Conservation (phyloP, 2,329 filamentous ascomycete species). For the Cladophialophora bantiana region DNA sequence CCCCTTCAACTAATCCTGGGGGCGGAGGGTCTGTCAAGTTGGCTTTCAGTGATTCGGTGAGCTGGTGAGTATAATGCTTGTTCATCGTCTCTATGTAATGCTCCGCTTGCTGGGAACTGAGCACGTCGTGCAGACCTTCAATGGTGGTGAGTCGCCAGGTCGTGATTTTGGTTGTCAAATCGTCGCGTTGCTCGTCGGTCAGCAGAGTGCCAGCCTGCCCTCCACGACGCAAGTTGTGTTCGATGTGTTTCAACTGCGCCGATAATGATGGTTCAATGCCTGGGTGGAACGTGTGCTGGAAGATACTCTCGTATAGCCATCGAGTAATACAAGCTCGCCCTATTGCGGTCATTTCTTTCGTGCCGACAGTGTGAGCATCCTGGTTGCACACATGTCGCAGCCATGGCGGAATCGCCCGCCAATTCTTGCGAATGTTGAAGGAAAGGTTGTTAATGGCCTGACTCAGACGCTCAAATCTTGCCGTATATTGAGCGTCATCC, state of each 20-base stretch:
- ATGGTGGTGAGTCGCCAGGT: conserved; percentile 93
- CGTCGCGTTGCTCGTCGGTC: conserved; percentile 70
- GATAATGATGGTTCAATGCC: conserved; percentile 79
- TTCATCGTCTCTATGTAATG: conserved; percentile 74
- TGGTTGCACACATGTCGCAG: conserved; percentile 79
- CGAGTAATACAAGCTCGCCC: conserved; percentile 86
- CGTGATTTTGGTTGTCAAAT: conserved; percentile 83
- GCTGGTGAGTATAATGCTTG: conserved; percentile 70
- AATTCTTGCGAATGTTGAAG: conserved; percentile 96
- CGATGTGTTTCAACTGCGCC: conserved; percentile 80
- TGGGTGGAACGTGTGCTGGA: conserved; percentile 92
- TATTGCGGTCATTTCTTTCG: conserved; percentile 97
- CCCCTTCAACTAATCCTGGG: conserved; percentile 82
- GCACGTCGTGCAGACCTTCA: conserved; percentile 79
- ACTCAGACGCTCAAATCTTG: conserved; percentile 87
- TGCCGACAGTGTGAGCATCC: conserved; percentile 84
- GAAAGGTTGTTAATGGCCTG: conserved; percentile 93
- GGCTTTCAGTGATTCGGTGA: conserved; percentile 73
- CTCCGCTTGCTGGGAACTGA: conserved; percentile 70
- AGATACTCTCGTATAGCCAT: conserved; percentile 90
- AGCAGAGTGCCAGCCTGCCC: conserved; percentile 28
- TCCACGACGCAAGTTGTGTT: conserved; percentile 78
- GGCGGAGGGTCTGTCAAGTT: conserved; percentile 79
- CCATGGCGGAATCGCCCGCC: conserved; percentile 82
- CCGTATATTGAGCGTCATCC: conserved; percentile 92